Conservation (phyloP, 148 eudicot species). For the Bassia scoparia region DNA sequence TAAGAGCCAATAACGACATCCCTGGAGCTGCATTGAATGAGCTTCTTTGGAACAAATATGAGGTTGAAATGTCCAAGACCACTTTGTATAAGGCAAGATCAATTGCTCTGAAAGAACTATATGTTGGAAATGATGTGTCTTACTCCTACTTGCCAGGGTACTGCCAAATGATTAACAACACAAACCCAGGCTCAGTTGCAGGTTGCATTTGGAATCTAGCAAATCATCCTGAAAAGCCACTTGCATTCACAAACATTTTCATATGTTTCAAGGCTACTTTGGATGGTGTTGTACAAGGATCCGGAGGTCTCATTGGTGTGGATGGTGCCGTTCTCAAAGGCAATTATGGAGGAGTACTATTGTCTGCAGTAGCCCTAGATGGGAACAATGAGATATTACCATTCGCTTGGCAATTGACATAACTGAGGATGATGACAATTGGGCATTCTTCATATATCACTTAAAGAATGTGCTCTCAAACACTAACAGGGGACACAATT, state of each 20-base stretch:
- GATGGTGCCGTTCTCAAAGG: no score
- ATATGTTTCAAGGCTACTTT: neutral
- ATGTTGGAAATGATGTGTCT: neutral
- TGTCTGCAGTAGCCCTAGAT: no score
- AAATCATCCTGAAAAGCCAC: neutral
- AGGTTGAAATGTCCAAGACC: neutral
- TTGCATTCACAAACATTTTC: neutral
- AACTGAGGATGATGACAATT: neutral
- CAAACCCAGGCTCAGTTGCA: neutral
- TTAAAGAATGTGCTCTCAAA: neutral
- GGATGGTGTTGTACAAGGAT: neutral
- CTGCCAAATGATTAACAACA: neutral
- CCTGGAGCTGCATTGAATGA: neutral
- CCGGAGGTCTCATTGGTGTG: neutral
- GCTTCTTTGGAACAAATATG: neutral
- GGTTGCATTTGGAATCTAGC: neutral
- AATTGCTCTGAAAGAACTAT: neutral
- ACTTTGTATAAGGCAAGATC: neutral
- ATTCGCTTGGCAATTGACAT: neutral
- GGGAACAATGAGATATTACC: constrained; percentile 1
- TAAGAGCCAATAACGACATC: neutral
- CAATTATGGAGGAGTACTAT: no score
- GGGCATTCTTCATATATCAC: neutral
- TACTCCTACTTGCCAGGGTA: neutral
- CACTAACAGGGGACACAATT: neutral